Base-by-base conservation (phyloP, 2,329 filamentous ascomycete species). In the Rasamsonia emersonii region DNA sequence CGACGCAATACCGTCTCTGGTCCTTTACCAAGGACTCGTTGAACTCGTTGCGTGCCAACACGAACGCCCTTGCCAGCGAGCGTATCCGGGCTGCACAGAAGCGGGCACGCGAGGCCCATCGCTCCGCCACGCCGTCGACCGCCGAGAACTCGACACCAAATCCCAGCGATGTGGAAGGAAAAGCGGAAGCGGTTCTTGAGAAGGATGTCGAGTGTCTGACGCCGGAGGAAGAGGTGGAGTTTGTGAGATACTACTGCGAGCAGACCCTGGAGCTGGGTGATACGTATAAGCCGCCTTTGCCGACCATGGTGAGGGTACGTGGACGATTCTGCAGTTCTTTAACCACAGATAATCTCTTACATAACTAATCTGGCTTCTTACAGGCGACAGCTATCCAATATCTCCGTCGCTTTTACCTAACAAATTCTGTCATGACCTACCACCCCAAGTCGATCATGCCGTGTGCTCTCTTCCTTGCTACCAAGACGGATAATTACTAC, bases 401-500 rank as follows among this genome's bases (percentile, higher is more conserved):
- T 56, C 73, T 98, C 38, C 82, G 85, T 35, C 82, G 91, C 36
- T 96, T 98, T 70, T 98, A 96, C 65, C 73, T 94, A 21, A 89
- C 83, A 51, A 94, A 96, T 62, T 93, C 84, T 24, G 77, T 88
- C 50, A 94, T 96, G 84, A 94, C 88, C 18, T 96, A 98, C 55
- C 84, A 89, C 40, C 89, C 88, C 0, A 82, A 84, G 40, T 79
- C 86, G 41, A 82, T 96, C 44, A 78, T 93, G 54, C 85, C 88
- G 53, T 91, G 86, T 18, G 85, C 83, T 20, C 73, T 98, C 33
- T 96, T 93, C 67, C 83, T 98, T 42, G 86, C 86, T 7, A 86
- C 81, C 49, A 98, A 98, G 63, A 85, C 86, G 4, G 89, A 98
- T 52, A 85, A 85, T 38, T 75, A 79, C 54, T 88, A 89, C 56